Percentiles rank a stretch among this genome's conserved stretches.
These are phyloP conservation scores for Neocatenulostroma microsporum DNA, from an alignment of 2,329 filamentous ascomycete species.

Conservation along the genomic window DNA sequence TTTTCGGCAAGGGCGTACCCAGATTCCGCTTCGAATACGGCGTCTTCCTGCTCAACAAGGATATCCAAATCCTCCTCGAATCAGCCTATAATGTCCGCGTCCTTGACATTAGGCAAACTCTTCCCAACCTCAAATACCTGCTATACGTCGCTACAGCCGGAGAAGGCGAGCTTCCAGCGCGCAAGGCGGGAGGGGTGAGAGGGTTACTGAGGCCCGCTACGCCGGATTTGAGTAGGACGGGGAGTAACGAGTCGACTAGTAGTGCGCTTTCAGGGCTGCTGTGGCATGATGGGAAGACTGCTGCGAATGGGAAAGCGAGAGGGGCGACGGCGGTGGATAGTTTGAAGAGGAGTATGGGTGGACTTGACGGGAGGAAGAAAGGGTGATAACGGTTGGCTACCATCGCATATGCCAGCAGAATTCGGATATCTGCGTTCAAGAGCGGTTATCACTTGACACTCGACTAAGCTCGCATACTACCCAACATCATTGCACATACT, in stretches of 20 bases:
- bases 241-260: constrained; percentile 20
- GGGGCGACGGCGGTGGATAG: constrained; percentile 23
- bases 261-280: constrained; percentile 17
- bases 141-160: constrained; percentile 84
- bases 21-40: constrained; percentile 93
- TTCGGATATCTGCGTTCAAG: too few relatives aligned
- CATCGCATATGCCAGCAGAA: too few relatives aligned
- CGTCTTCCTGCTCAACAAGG: constrained; percentile 93
- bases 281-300: constrained; percentile 11
- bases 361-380: not conserved
- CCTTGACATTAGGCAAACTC: constrained; percentile 81
- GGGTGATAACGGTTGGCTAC: too few relatives aligned
- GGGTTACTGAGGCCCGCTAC: constrained; percentile 31
- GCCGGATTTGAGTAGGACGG: constrained; percentile 13
- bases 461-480: too few relatives aligned
- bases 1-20: constrained; percentile 60
- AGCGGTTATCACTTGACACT: too few relatives aligned
- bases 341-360: constrained; percentile 14
- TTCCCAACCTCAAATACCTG: constrained; percentile 89
- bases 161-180: constrained; percentile 51
- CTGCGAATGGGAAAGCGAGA: constrained; percentile 11
- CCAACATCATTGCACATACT: too few relatives aligned
- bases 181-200: constrained; percentile 48
- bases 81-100: constrained; percentile 64
- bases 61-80: constrained; percentile 65